Evolutionary conservation across 805 yeast genomes (phyloP).

Genomic region (Cyberlindnera americana): DNA sequence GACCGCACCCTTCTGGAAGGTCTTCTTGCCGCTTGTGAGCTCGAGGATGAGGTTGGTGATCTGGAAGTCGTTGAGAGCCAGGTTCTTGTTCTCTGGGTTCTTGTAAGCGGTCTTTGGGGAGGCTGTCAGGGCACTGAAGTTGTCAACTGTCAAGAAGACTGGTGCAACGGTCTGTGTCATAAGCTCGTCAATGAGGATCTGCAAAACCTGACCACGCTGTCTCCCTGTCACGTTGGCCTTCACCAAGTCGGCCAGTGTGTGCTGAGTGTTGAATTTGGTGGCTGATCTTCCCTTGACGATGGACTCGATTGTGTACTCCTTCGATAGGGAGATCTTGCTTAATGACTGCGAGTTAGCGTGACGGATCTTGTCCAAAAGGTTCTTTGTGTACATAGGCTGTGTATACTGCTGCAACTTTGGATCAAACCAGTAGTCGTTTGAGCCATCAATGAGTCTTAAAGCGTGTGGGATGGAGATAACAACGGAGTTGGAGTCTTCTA

Average conservation of each 20-base stretch:
- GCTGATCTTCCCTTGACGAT: conserved; percentile 32
- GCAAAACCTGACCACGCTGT: conserved; percentile 43
- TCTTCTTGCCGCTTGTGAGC: conserved; percentile 47
- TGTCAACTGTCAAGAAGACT: conserved; percentile 68
- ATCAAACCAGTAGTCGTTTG: conserved; percentile 62
- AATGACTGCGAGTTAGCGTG: conserved; percentile 43
- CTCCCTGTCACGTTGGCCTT: conserved; percentile 35
- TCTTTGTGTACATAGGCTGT: conserved; percentile 75
- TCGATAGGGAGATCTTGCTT: conserved; percentile 31
- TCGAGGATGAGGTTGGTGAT: conserved; percentile 54
- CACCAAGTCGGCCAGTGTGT: conserved; percentile 44
- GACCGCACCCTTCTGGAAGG: conserved; percentile 61
- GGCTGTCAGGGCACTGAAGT: conserved; percentile 60
- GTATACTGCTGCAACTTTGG: conserved; percentile 46
- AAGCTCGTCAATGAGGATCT: conserved; percentile 54
- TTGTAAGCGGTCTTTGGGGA: conserved; percentile 56
- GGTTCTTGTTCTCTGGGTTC: conserved; percentile 48
- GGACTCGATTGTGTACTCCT: conserved; percentile 33
- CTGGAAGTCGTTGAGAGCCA: conserved; percentile 62
- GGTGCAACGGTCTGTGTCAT: conserved; percentile 48
- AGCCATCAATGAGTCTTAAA: conserved; percentile 62
- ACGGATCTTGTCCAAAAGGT: conserved; percentile 50
- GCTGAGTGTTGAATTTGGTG: conserved; percentile 27
- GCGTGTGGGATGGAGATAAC: conserved; percentile 65
- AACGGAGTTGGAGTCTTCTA: conserved; percentile 38